Base-by-base conservation (phyloP, 2,329 filamentous ascomycete species). In the Sporothrix luriei region DNA sequence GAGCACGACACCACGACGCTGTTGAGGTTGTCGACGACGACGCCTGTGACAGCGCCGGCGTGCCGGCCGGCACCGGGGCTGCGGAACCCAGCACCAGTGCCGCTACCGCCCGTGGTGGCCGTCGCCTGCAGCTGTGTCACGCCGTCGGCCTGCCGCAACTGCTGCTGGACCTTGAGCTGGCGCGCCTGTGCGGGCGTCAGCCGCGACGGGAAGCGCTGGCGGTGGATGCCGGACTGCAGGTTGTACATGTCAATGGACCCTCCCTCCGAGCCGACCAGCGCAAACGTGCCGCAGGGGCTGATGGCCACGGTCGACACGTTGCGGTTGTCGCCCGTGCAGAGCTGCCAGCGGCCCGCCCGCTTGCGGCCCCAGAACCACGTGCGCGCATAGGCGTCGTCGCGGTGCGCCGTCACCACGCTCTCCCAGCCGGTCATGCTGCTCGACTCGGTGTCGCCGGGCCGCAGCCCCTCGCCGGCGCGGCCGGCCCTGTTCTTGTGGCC, bases 311-410 rank as follows among this genome's bases (percentile, higher is more conserved):
- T 94, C 73, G 91, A 87, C 71, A 97, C 94, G 75, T 93, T 87
- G n/a, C 88, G 86, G 21, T 87, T 87, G 79, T 99, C 95, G 52
- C 90, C 87, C 0, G 94, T 97, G 73, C 91, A 89, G 74, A 99
- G 92, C 0, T 91, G 90, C 95, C 95, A 99, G 73, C 95, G 86
- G 13, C 95, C 95, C 64, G 95, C 94, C 75, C 91, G 89, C 80
- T 96, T 97, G 69, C 93, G 90, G 6, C 94, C 95, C 94, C 95
- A 98, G 80, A 97, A 97, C 95, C 95, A 99, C 1, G 95, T 98
- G 68, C 95, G 88, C 21, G 93, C 95, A 76, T 87, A 91, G 57
- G 89, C 86, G 76, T 98, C 94, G 66, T 90, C 88, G 76, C 90
- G 90, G 77, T 99, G 96, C 11, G 93, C 94, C 4, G 95, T 99